Evolutionary conservation across 768 basidiomycete species (phyloP).

Genomic region (Auricularia sp.): DNA sequence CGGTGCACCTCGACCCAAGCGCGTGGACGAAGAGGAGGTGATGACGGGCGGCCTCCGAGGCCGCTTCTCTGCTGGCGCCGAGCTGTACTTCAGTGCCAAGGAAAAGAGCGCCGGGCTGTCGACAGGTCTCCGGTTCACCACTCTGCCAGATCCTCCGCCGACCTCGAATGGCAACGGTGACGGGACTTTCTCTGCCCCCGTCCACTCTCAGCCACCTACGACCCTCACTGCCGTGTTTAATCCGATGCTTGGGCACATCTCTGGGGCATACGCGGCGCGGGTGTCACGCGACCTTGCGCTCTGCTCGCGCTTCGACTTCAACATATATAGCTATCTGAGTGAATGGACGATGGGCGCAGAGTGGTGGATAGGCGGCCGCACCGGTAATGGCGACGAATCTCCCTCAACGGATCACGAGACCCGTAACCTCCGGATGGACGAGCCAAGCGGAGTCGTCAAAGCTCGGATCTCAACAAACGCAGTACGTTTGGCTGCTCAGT

Average conservation of each 20-base stretch:
- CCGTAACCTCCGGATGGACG: conserved; percentile 11
- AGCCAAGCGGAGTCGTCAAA: conserved; percentile 77
- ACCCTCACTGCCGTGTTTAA: conserved; percentile 92
- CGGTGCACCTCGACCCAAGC: conserved; percentile 35
- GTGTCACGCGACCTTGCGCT: conserved; percentile 77
- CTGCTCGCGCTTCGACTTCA: conserved; percentile 89
- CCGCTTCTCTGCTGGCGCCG: conserved; percentile 83
- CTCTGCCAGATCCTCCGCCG: conserved; percentile 69
- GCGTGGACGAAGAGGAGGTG: conserved; percentile 92
- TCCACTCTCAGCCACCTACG: conserved; percentile 71
- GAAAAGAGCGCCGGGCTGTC: conserved; percentile 92
- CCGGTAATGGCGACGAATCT: conserved; percentile 16
- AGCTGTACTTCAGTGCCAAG: conserved; percentile 87
- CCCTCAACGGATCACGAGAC: conserved; percentile 4
- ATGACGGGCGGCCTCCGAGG: conserved; percentile 87
- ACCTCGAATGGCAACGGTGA: conserved; percentile 46
- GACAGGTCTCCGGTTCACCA: conserved; percentile 88
- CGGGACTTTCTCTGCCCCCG: conserved; percentile 21
- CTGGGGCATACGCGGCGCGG: conserved; percentile 82
- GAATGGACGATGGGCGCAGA: conserved; percentile 94
- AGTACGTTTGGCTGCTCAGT: conserved; percentile 28
- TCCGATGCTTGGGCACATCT: conserved; percentile 91
- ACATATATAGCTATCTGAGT: conserved; percentile 92
- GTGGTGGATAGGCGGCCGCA: conserved; percentile 76
- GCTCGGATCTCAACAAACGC: conserved; percentile 82